Base-by-base conservation (phyloP, 441 rosid species). In the Biscutella laevigata region DNA sequence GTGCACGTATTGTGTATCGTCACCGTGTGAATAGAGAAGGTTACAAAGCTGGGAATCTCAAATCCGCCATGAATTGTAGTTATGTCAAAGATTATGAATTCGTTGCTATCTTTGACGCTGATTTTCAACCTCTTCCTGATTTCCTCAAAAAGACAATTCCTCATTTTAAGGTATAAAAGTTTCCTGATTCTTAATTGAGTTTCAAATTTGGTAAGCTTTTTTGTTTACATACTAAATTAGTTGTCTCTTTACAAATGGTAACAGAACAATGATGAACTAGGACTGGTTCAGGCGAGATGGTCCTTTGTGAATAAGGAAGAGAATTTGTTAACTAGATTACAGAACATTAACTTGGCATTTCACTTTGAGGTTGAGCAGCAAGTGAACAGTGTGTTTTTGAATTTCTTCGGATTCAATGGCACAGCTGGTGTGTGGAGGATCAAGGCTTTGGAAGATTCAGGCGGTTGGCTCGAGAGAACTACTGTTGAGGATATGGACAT, bases 401-500 rank as follows among this genome's bases (percentile, higher is more conserved):
- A 86, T 61, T 90, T 90, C 74, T 90, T 90, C 33, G 97, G 97
- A 57, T 90, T 90, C 70, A 90, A 90, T 57, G 97, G 95, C 27
- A 90, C 97, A 28, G 97, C 97, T 25, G 95, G 97, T 30, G 92
- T 90, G 16, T 90, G 95, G 97, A 82, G 97, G 67, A 86, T 84
- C 52, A 90, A 82, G 79, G 89, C 97, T 29, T 74, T 90, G 71
- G 95, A 86, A 73, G 94, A 86, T n/a, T 67, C 95, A 8, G 97
- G 97, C 40, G 97, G 97, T 22, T 90, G 97, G 97, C 62, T 90
- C 44, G 97, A 90, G 77, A 79, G 97, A 68, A 90, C 97, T 5
- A 90, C 95, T 5, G 97, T 90, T 0, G 97, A 91, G 75, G 98
- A 91, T 70, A 91, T 91, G 98, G 96, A 91, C 62, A 81, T 91